Base-by-base conservation (phyloP, 2,329 filamentous ascomycete genomes). In the Pseudopyrenochaeta lycopersici region DNA sequence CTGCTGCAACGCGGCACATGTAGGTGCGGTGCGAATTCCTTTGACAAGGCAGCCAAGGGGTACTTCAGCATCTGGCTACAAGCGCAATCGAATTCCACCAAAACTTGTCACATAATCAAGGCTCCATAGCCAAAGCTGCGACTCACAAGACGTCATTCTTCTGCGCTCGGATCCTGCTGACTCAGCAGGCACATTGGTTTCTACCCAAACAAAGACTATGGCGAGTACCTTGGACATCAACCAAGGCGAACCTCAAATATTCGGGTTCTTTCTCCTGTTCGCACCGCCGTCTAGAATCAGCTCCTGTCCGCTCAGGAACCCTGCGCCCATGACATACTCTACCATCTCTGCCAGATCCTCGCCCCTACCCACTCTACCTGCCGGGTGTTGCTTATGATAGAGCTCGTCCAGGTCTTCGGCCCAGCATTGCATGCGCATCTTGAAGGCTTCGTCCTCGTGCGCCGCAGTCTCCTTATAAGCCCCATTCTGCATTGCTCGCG, bases 341-440 rank as follows among this genome's bases (percentile, higher is more conserved):
- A 80, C 75, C 33, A 77, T 76, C 50, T 67, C 68, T 10, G 71
- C 60, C n/a, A 80, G 63, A 60, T 83, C 81, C 46, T 83, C 81
- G 7, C 81, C 80, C 49, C 74, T 77, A 1, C 81, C 81, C 10
- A 83, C 81, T 33, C 81, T 64, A 4, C 81, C 80, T 9, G 76
- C 78, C 20, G 80, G 68, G 66, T 84, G 81, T 78, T 81, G 82
- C 56, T 66, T 56, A 48, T 80, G 78, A 58, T 83, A 80, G 49
- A 77, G 71, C 51, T 77, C 70, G 1, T 68, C 74, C 51, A 82
- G 63, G 1, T 77, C 79, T 1, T 81, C 77, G 45, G 80, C 79
- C 81, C 80, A 83, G 2, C 56, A 23, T 49, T 56, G 52, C 43
- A 62, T 52, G 35, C 63, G 48, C 36, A 55, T 40, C 43, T 58